Evolutionary conservation across 352 stramenopile genomes (phyloP).

Genomic region (Phytophthora meadii): DNA sequence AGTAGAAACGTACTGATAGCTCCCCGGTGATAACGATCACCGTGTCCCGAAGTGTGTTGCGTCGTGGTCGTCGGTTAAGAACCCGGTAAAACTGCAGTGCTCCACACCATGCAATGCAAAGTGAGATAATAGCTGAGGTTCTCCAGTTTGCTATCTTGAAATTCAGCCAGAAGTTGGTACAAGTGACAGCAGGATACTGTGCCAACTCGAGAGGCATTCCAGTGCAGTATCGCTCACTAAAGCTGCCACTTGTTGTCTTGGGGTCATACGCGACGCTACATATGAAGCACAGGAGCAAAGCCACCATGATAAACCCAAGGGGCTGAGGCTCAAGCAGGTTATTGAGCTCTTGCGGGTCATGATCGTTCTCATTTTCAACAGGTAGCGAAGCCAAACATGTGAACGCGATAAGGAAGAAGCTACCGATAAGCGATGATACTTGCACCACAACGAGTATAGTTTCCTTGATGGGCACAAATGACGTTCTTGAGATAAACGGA

Average conservation of each 20-base stretch:
- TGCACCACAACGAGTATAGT: too few relatives aligned
- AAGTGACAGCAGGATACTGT: not conserved
- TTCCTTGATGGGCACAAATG: too few relatives aligned
- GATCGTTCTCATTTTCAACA: too few relatives aligned
- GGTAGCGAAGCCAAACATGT: too few relatives aligned
- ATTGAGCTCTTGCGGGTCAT: constrained; percentile 3
- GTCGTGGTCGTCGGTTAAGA: not conserved
- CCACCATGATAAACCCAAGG: constrained; percentile 8
- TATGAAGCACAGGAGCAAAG: constrained; percentile 8
- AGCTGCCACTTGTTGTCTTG: constrained; percentile 24
- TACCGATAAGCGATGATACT: too few relatives aligned
- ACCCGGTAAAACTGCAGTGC: constrained; percentile 18
- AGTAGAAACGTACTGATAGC: constrained; percentile 14
- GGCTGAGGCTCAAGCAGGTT: constrained; percentile 15
- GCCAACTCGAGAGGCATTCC: constrained; percentile 7
- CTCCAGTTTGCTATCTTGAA: not conserved
- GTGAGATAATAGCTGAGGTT: not conserved
- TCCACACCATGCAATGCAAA: constrained; percentile 8
- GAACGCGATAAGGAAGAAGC: too few relatives aligned
- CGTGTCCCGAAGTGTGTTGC: not conserved
- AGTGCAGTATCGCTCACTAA: constrained; percentile 39
- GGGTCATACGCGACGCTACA: constrained; percentile 1
- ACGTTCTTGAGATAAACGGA: too few relatives aligned
- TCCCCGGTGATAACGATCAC: not conserved
- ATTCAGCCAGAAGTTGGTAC: not conserved